phyloP scores from a whole-genome alignment of 2,329 filamentous ascomycete genomes.

The Sporothrix pallida region DNA sequence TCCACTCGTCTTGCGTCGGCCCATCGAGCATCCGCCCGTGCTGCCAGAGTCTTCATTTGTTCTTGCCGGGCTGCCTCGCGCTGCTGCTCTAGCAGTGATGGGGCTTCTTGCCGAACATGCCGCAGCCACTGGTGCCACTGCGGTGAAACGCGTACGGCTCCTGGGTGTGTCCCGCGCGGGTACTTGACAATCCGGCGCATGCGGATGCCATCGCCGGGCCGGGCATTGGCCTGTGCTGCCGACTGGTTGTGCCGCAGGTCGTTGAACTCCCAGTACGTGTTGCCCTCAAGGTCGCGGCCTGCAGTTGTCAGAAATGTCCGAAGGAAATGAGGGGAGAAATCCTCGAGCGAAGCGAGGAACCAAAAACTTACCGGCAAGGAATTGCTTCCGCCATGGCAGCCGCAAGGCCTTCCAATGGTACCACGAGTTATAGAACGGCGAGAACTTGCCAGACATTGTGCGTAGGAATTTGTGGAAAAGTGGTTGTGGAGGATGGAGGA shows the following conservation, averaged over 20 bases:
- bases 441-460: conserved; percentile 34
- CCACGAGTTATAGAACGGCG: conserved; percentile 55
- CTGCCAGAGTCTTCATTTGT: conserved; percentile 61
- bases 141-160: conserved; percentile 62
- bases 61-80: conserved; percentile 59
- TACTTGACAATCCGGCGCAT: conserved; percentile 68
- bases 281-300: conserved; percentile 69
- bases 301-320: background rate
- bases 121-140: conserved; percentile 74
- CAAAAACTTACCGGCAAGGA: conserved; percentile 60
- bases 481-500: background rate
- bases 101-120: conserved; percentile 61
- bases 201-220: conserved; percentile 41
- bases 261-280: conserved; percentile 73
- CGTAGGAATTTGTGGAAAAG: background rate
- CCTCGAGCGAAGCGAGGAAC: background rate
- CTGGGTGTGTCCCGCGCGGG: conserved; percentile 59
- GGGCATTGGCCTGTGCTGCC: conserved; percentile 34
- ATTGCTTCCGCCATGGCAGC: conserved; percentile 67
- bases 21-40: conserved; percentile 68
- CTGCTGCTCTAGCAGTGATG: conserved; percentile 62
- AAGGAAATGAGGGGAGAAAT: background rate
- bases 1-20: conserved; percentile 54
- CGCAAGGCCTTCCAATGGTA: conserved; percentile 66
- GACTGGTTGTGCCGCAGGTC: conserved; percentile 53